These are phyloP conservation scores for Talaromyces sp. DNA, from an alignment of 2,329 filamentous ascomycete species.

Conservation along the genomic window DNA sequence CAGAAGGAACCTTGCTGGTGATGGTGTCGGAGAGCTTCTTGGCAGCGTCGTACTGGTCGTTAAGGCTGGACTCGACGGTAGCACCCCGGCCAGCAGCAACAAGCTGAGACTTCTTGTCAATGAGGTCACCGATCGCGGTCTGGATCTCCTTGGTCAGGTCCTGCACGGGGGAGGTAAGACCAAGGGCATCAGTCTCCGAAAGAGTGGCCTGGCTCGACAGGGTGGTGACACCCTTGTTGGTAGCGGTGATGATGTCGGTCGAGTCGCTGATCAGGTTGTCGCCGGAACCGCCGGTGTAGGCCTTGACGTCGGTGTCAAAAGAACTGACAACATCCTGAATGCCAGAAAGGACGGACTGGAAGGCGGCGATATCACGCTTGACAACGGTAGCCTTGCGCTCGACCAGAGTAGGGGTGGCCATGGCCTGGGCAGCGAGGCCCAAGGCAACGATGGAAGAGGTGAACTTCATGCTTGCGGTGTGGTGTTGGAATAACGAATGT, in stretches of 20 bases:
- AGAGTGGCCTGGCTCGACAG: conserved; percentile 20
- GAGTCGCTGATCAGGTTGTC: conserved; percentile 16
- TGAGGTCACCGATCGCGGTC: conserved; percentile 18
- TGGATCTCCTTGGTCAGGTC: conserved; percentile 23
- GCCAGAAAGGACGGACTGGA: conserved; percentile 6
- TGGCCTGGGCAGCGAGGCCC: conserved; percentile 12
- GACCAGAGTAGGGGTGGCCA: conserved; percentile 10
- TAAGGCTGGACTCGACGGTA: conserved; percentile 18
- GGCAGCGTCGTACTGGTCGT: conserved; percentile 23
- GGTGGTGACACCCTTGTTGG: conserved; percentile 21
- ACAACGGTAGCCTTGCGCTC: conserved; percentile 6
- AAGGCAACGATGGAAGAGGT: conserved; percentile 11
- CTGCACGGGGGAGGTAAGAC: conserved; percentile 21
- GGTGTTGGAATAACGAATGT: conserved; percentile 10
- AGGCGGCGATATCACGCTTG: conserved; percentile 11
- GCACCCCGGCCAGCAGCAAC: conserved; percentile 19
- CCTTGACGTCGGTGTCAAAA: conserved; percentile 20
- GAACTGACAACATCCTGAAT: conserved; percentile 16
- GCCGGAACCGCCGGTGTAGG: conserved; percentile 21
- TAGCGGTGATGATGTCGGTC: conserved; percentile 18
- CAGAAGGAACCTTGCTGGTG: conserved; percentile 24
- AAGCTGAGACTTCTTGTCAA: conserved; percentile 22
- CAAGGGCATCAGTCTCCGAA: conserved; percentile 21
- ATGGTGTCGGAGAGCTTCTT: conserved; percentile 22
- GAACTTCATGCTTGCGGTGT: conserved; percentile 13